phyloP scores from a whole-genome alignment of 2,329 filamentous ascomycete species.

The Nannizziopsis arthrosporioides region DNA sequence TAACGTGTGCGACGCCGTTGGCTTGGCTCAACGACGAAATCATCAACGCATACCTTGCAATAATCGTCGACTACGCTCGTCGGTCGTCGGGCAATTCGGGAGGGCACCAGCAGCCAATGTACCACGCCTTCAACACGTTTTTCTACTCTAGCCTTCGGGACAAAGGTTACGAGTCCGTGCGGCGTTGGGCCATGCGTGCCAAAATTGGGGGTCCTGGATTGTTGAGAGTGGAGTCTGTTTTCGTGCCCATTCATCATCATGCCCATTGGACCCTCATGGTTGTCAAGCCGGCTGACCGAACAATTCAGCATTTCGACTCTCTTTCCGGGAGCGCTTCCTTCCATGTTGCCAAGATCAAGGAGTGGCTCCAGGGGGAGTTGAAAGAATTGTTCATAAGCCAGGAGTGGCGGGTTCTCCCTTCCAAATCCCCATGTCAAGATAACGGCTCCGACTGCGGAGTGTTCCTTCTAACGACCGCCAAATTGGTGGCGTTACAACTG shows the following conservation, averaged over 20 bases:
- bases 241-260: constrained; percentile 37
- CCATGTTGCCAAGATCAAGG: constrained; percentile 29
- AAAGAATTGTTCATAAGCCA: constrained; percentile 29
- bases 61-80: constrained; percentile 32
- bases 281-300: constrained; percentile 32
- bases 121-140: constrained; percentile 36
- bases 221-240: constrained; percentile 37
- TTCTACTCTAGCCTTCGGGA: constrained; percentile 35
- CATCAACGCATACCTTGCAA: constrained; percentile 36
- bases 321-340: constrained; percentile 25
- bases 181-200: constrained; percentile 36
- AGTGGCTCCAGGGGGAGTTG: constrained; percentile 35
- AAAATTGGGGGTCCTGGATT: constrained; percentile 37
- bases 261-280: constrained; percentile 41
- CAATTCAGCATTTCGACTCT: constrained; percentile 40
- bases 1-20: constrained; percentile 26
- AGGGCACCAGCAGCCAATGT: constrained; percentile 26
- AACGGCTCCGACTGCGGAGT: constrained; percentile 42
- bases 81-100: constrained; percentile 25
- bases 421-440: constrained; percentile 34
- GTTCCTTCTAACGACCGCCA: constrained; percentile 39
- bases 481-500: constrained; percentile 35
- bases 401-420: constrained; percentile 34
- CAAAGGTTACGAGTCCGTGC: constrained; percentile 30
- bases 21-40: constrained; percentile 39